Conservation (phyloP, 1,284 basidiomycete genomes). For the Pseudozyma thailandica region DNA sequence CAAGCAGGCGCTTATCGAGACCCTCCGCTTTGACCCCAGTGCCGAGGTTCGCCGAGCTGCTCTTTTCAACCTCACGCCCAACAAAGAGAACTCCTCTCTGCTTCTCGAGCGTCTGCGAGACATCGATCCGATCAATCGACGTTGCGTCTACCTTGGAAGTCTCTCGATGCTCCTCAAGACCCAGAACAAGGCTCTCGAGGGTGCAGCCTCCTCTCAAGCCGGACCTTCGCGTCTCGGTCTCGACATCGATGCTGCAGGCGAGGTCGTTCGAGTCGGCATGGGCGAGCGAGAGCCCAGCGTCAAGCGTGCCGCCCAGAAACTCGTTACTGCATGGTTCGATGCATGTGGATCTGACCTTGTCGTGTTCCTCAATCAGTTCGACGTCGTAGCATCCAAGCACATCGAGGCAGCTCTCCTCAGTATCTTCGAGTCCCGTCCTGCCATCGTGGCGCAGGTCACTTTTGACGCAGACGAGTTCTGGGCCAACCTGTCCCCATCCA, state of each 20-base stretch:
- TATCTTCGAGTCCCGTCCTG: conserved; percentile 74
- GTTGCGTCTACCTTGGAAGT: conserved; percentile 78
- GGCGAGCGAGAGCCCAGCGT: conserved; percentile 89
- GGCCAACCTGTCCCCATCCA: conserved; percentile 80
- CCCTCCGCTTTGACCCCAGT: conserved; percentile 76
- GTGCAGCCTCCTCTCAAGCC: conserved; percentile 17
- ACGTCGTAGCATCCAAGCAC: conserved; percentile 73
- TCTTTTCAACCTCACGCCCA: conserved; percentile 80
- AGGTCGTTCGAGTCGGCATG: conserved; percentile 75
- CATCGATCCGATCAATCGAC: conserved; percentile 82
- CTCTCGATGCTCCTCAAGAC: conserved; percentile 46
- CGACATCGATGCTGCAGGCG: conserved; percentile 43
- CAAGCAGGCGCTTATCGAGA: conserved; percentile 77
- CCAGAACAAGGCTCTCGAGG: conserved; percentile 25
- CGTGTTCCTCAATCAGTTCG: conserved; percentile 76
- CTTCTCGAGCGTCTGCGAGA: conserved; percentile 87
- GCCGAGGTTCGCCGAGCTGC: conserved; percentile 92
- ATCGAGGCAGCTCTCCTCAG: conserved; percentile 77
- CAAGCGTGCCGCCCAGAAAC: conserved; percentile 78
- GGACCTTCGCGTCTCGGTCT: conserved; percentile 54
- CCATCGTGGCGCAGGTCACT: conserved; percentile 72
- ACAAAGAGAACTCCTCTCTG: conserved; percentile 73
- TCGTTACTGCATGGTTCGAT: conserved; percentile 62
- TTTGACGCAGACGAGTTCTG: conserved; percentile 83
- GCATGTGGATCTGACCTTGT: conserved; percentile 54